Base-by-base conservation (phyloP, 805 yeast genomes). In the Metahyphopichia silvanorum region DNA sequence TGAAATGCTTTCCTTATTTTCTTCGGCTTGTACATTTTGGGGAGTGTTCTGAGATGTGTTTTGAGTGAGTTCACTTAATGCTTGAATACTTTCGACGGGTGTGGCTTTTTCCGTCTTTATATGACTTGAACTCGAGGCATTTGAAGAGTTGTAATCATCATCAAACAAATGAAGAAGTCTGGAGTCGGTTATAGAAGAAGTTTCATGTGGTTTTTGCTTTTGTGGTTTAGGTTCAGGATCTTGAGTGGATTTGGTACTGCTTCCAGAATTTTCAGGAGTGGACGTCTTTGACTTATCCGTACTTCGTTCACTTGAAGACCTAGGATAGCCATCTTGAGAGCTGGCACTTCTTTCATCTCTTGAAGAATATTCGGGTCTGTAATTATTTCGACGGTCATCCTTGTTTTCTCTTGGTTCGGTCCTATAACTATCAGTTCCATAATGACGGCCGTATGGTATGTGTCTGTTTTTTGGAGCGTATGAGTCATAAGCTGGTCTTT, bases 111-210 rank as follows among this genome's bases (percentile, higher is more conserved):
- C 16, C 15, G 26, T 12, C 26, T 24, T 13, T 15, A n/a, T 24
- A 5, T 24, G 26, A 5, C 13, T 24, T 24, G n/a, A n/a, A n/a
- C 17, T 25, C 13, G 24, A 30, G n/a, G 21, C 31, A 15, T 18
- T 19, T 21, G n/a, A n/a, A n/a, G n/a, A n/a, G n/a, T 13, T 40
- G 21, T 25, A 32, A 13, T 37, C 43, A 12, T 44, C 49, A 19
- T 39, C 47, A 35, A 45, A 45, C 19, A 45, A 30, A 27, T 43
- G 44, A 17, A 39, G 34, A 18, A 43, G 31, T 21, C 43, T 45
- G 3, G 38, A 34, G 27, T 40, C 38, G 4, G 38, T 34, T 10
- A 32, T 32, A 8, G 21, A 20, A 20, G 21, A 20, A 20, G 21
- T 20, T 8, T 20, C 10, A 20, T 20, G 10, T 20, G 21, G 10